Percentiles rank a stretch among this genome's conserved stretches.
Conservation (phyloP, 2,329 filamentous ascomycete genomes). For the Ceratocystis papillata region DNA sequence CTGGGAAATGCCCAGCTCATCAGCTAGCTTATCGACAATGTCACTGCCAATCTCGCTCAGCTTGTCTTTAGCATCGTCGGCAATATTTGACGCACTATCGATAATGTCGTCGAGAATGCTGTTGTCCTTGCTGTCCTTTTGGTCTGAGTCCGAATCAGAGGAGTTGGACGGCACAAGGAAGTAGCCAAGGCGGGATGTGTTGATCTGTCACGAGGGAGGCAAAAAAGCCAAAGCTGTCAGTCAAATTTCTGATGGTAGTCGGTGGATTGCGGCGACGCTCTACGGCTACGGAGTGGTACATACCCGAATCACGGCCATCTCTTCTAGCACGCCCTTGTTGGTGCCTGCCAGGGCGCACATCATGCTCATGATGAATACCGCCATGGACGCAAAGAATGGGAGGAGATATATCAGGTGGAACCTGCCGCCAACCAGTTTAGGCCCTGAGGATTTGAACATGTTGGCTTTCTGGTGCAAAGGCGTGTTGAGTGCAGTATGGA, state of each 20-base stretch:
- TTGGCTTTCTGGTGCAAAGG: not conserved
- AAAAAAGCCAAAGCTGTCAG: not conserved
- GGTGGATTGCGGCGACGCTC: not conserved
- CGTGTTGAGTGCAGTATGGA: not conserved
- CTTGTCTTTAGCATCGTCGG: conserved; percentile 28
- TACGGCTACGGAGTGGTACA: conserved; percentile 21
- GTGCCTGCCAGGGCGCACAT: conserved; percentile 36
- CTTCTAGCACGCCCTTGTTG: conserved; percentile 36
- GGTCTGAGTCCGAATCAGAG: conserved; percentile 26
- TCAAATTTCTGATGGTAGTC: conserved; percentile 20
- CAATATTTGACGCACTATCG: conserved; percentile 22
- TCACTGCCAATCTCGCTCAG: conserved; percentile 31
- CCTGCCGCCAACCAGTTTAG: conserved; percentile 19
- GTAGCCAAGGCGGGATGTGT: conserved; percentile 19
- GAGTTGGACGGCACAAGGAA: conserved; percentile 25
- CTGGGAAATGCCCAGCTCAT: conserved; percentile 38
- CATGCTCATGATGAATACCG: conserved; percentile 34
- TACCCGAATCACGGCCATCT: conserved; percentile 36
- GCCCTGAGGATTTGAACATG: not conserved
- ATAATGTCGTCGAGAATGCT: conserved; percentile 29
- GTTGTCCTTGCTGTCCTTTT: conserved; percentile 27
- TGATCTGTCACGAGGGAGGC: conserved; percentile 14
- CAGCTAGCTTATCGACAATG: conserved; percentile 34
- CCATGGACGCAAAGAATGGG: conserved; percentile 33
- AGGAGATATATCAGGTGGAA: conserved; percentile 31